Evolutionary conservation across 257 asterid genomes (phyloP), one percentile per base, ranked within the genome.

Genomic region (Penstemon newberryi): DNA sequence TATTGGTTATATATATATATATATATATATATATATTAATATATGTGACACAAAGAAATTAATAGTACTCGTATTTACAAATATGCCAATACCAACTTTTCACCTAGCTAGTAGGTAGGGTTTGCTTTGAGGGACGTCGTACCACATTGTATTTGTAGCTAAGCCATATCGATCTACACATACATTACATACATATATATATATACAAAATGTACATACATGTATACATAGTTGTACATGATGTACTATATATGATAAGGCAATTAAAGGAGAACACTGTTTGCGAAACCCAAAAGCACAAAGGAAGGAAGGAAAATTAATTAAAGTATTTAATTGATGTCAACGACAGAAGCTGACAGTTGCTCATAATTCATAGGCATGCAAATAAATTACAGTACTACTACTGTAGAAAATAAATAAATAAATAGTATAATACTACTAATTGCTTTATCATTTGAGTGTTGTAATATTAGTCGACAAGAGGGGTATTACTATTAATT

Each of bases 321-420:
- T 25, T 25, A 25, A 25, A 25, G 33, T 25, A 1, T 25, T 25
- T 25, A 25, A 25, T 71, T 68, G 53, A 44, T 61, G 75, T 78
- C 79, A 60, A 76, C 81, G 74, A 80, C 82, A 80, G 51, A 37
- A 39, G 79, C 80, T 70, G 82, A 80, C 80, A 76, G 63, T 44
- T 53, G 66, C 60, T 42, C 57, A 61, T 15, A 15, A 15, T 15
- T 15, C 18, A 15, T 51, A 63, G 13, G 49, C 15, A 13, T 37
- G 46, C 25, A 71, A 60, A 60, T 36, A 58, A 59, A 15, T 15
- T 15, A 15, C 18, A 15, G 19, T 5, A 57, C 37, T 57, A 36
- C 18, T 37, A 36, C 36, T 9, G 44, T 54, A 25, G 8, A 5
- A 51, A 60, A 58, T 33, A 49, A 62, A 56, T 40, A 33, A 40